Evolutionary conservation across 148 eudicot species (phyloP), one percentile per base, ranked within the genome.

Genomic region (Linanthus parryae): DNA sequence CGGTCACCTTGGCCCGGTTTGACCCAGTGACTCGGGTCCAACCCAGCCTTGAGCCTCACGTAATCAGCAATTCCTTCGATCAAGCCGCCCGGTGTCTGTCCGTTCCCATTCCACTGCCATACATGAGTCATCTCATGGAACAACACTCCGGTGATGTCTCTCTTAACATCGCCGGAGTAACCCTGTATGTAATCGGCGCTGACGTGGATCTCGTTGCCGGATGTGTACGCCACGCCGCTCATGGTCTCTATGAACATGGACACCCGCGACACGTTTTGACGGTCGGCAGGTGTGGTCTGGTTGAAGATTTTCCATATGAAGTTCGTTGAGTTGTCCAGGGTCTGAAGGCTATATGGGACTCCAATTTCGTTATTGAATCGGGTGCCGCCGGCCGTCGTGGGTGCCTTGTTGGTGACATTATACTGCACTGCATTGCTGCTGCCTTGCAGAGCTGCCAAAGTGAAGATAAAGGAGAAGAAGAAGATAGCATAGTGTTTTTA

Each of bases 241-340:
- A 62, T 70, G 33, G 58, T 63, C 14, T 75, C 73, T 5, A 75
- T 52, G 48, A 70, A 70, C 6, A 75, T 14, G 44, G 41, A 59
- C 39, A 66, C 75, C 8, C 14, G 46, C 21, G 8, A 33, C 21
- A 66, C 52, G 17, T 12, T 47, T 45, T 70, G 66, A 16, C 66
- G 54, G 21, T 70, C 66, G 11, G 64, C 46, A 1, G 39, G 13
- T 14, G 63, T 24, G 41, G 28, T 58, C 25, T 75, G 66, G 37
- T 66, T 66, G 60, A 75, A 75, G 33, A 22, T 45, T 17, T 25
- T 44, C 75, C 72, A 75, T 45, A 67, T 66, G 64, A 70, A 70
- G 3, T 3, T 17, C 3, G 80, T 54, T 44, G 75, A 29, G 0
- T 48, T 53, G 0, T n/a, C 3, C 9, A 66, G 42, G 2, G 44